Evolutionary conservation across 148 eudicot genomes (phyloP).

Genomic region (Simmondsia chinensis): DNA sequence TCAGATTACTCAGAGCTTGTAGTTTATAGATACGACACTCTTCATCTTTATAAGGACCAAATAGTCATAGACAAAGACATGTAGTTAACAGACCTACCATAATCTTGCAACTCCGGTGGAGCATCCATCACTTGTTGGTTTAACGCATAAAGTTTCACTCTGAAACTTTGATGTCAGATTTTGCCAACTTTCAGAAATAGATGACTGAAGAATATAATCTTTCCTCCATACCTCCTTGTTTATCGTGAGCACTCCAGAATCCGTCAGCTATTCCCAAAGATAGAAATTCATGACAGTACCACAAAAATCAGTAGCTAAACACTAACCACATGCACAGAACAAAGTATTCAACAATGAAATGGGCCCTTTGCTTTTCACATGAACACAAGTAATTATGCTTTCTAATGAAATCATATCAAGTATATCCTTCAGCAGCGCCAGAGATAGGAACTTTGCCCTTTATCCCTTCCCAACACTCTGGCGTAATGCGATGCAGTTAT

Average conservation of each 20-base stretch:
- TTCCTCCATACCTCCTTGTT: conserved; percentile 52
- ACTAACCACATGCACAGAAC: no score
- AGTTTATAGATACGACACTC: no score
- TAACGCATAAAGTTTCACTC: conserved; percentile 62
- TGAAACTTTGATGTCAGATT: conserved; percentile 55
- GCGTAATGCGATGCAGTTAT: no score
- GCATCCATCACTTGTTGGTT: conserved; percentile 93
- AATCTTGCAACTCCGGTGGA: conserved; percentile 94
- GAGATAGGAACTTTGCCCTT: no score
- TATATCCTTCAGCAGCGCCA: no score
- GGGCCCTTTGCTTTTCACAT: no score
- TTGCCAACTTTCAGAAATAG: conserved; percentile 43
- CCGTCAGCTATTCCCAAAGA: conserved; percentile 45
- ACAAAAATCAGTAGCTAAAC: no score
- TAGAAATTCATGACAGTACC: no score
- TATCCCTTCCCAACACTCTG: no score
- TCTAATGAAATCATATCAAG: no score
- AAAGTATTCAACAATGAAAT: no score
- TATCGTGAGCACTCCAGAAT: conserved; percentile 70
- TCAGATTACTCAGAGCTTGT: not conserved
- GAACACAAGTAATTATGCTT: no score
- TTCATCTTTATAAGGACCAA: conserved; percentile 2
- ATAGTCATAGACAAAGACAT: not conserved
- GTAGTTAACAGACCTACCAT: conserved; percentile 32
- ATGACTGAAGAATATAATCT: conserved; percentile 33